phyloP scores from a whole-genome alignment of 2,329 filamentous ascomycete genomes.

The Neoascochyta sp. region DNA sequence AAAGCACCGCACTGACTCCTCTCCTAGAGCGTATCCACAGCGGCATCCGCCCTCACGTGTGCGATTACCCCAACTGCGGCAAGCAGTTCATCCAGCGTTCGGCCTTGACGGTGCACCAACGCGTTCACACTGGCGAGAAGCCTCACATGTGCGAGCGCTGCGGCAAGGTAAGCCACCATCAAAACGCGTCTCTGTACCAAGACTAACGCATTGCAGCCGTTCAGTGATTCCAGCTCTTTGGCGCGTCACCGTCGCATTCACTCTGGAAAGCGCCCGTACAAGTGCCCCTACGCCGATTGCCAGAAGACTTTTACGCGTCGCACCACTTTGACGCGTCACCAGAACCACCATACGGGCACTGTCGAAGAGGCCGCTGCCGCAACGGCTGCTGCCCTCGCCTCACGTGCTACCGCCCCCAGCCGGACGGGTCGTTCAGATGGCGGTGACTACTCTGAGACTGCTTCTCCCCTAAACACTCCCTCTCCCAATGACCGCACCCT shows the following conservation, averaged over 20 bases:
- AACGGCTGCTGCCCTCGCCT: slow-evolving; percentile 78
- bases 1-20: slow-evolving; percentile 30
- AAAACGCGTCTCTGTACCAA: not conserved
- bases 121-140: slow-evolving; percentile 96
- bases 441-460: slow-evolving; percentile 66
- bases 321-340: slow-evolving; percentile 90
- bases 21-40: slow-evolving; percentile 94
- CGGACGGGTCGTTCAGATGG: slow-evolving; percentile 64
- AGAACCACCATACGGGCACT: slow-evolving; percentile 92
- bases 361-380: slow-evolving; percentile 89
- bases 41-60: slow-evolving; percentile 84
- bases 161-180: slow-evolving; percentile 68
- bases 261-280: slow-evolving; percentile 92
- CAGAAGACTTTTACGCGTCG: slow-evolving; percentile 97
- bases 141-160: slow-evolving; percentile 97
- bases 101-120: slow-evolving; percentile 88
- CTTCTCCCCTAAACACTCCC: slow-evolving; percentile 72
- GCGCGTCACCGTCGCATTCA: slow-evolving; percentile 93
- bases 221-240: slow-evolving; percentile 92
- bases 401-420: slow-evolving; percentile 44
- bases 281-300: slow-evolving; percentile 94
- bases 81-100: slow-evolving; percentile 98
- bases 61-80: slow-evolving; percentile 81
- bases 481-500: slow-evolving; percentile 76
- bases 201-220: slow-evolving; percentile 60